Percentiles rank a stretch among this genome's conserved stretches.
phyloP scores from a whole-genome alignment of 495 filamentous ascomycete genomes.

The Tuber aestivum region DNA sequence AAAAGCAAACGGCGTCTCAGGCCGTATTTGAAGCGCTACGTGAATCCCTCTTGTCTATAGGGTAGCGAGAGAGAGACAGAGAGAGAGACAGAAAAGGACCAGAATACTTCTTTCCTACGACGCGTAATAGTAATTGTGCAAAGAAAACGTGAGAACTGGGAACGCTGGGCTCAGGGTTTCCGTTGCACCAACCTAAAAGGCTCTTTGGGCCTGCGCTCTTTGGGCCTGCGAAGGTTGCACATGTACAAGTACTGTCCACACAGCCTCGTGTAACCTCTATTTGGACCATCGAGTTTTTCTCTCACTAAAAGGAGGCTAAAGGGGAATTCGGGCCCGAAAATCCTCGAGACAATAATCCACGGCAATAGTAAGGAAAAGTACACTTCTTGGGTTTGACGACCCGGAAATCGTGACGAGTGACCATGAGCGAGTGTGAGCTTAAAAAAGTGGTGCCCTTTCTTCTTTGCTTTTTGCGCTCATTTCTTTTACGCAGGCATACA shows the following conservation, averaged over 20 bases:
- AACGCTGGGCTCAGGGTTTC: conserved; percentile 3
- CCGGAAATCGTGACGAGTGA: conserved; percentile 21
- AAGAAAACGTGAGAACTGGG: not conserved
- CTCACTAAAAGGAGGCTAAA: conserved; percentile 23
- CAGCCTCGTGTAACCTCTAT: conserved; percentile 34
- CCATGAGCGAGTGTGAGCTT: not conserved
- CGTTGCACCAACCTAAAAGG: conserved; percentile 34
- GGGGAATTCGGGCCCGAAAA: conserved; percentile 12
- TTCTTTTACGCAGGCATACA: conserved; percentile 18
- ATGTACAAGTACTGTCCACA: conserved; percentile 20
- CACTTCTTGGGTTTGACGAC: conserved; percentile 19
- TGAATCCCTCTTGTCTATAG: conserved; percentile 12
- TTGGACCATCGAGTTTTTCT: conserved; percentile 16
- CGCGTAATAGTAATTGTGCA: conserved; percentile 4
- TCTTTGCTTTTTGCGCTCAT: conserved; percentile 30
- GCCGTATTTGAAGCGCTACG: conserved; percentile 22
- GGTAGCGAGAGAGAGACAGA: not conserved
- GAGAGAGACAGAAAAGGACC: not conserved
- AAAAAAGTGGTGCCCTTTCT: conserved; percentile 26
- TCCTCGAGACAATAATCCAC: conserved; percentile 6
- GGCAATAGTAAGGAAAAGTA: conserved; percentile 18
- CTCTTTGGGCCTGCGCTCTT: conserved; percentile 14
- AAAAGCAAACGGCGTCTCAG: conserved; percentile 32
- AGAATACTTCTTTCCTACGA: not conserved
- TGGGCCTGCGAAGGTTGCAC: conserved; percentile 25